Conservation (phyloP, 2,329 filamentous ascomycete genomes). For the Capronia epimyces region DNA sequence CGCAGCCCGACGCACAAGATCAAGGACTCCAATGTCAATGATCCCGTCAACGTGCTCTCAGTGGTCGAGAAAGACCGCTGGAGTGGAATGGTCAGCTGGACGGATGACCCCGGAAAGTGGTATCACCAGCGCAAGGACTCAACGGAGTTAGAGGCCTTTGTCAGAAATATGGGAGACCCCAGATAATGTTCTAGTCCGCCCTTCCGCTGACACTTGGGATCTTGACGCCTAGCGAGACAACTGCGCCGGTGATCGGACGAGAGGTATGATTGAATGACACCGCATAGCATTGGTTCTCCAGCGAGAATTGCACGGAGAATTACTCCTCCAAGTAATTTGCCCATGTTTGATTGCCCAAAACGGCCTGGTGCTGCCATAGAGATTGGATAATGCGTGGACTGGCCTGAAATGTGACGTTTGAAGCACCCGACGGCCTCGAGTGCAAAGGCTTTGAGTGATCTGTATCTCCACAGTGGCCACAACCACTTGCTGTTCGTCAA, state of each 20-base stretch:
- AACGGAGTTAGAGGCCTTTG: constrained; percentile 48
- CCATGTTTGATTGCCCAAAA: too few relatives aligned
- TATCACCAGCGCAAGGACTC: constrained; percentile 79
- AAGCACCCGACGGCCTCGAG: too few relatives aligned
- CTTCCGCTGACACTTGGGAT: neutral
- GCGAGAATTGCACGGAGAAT: neutral
- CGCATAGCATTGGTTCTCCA: constrained; percentile 1
- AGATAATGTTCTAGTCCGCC: constrained; percentile 6
- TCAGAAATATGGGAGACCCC: constrained; percentile 32
- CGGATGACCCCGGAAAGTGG: constrained; percentile 73
- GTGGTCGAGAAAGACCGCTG: constrained; percentile 69
- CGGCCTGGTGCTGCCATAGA: neutral
- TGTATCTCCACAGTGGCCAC: too few relatives aligned
- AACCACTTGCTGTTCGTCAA: too few relatives aligned
- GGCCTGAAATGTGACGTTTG: neutral
- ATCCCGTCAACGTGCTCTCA: constrained; percentile 73
- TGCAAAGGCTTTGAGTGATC: too few relatives aligned
- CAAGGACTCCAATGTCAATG: constrained; percentile 67
- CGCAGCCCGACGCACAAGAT: constrained; percentile 74
- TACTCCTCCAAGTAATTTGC: neutral
- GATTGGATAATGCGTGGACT: neutral
- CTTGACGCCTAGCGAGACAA: neutral
- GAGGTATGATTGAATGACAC: neutral
- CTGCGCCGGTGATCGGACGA: neutral
- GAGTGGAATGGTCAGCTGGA: constrained; percentile 78